phyloP scores from a whole-genome alignment of 2,329 filamentous ascomycete species.

The Sporothrix dimorphospora region DNA sequence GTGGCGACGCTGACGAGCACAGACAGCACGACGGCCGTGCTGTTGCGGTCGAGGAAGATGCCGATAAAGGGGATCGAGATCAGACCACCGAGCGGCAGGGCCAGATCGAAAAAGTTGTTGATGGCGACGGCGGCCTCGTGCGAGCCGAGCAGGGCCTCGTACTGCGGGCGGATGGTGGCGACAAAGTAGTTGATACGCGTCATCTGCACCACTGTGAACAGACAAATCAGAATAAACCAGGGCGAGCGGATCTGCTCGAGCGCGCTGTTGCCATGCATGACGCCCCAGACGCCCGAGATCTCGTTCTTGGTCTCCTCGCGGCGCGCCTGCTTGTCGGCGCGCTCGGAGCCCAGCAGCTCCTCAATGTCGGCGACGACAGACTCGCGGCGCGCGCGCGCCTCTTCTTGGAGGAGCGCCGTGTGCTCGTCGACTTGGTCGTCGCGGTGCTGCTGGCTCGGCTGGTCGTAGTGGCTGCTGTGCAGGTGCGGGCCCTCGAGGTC shows the following conservation, averaged over 20 bases:
- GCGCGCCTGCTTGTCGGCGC: constrained; percentile 64
- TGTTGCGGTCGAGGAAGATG: constrained; percentile 73
- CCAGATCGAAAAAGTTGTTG: constrained; percentile 80
- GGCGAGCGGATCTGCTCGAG: constrained; percentile 73
- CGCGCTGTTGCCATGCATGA: constrained; percentile 74
- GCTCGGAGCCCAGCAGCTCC: constrained; percentile 66
- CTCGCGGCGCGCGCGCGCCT: constrained; percentile 63
- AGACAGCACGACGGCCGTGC: constrained; percentile 70
- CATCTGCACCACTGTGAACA: constrained; percentile 79
- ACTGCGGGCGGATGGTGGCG: constrained; percentile 81
- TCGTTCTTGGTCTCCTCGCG: constrained; percentile 71
- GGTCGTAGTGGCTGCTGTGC: neutral
- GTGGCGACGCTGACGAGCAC: constrained; percentile 73
- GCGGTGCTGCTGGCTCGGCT: constrained; percentile 36
- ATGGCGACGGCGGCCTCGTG: constrained; percentile 64
- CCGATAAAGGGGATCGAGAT: constrained; percentile 88
- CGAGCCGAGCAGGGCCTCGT: constrained; percentile 71
- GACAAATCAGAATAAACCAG: constrained; percentile 83
- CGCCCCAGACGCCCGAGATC: constrained; percentile 81
- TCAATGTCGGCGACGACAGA: constrained; percentile 72
- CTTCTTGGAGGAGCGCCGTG: constrained; percentile 57
- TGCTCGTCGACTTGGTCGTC: constrained; percentile 62
- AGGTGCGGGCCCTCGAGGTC: constrained; percentile 11
- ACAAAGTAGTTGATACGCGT: constrained; percentile 91
- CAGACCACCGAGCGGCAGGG: constrained; percentile 80